phyloP scores from a whole-genome alignment of 805 yeast genomes.

The Jamesozyma lodderae region DNA sequence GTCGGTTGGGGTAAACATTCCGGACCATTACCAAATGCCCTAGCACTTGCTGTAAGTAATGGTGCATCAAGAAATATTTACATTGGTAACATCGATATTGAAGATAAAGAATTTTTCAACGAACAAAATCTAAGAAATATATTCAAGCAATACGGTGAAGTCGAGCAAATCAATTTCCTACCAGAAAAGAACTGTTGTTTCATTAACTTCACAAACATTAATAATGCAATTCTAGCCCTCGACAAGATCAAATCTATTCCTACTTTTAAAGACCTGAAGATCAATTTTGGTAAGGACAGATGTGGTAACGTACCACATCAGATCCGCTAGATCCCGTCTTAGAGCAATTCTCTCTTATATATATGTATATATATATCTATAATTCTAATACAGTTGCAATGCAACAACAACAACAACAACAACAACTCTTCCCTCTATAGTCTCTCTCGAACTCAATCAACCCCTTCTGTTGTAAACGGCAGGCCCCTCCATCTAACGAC shows the following conservation, averaged over 20 bases:
- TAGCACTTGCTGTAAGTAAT: constrained; percentile 80
- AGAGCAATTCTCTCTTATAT: neutral
- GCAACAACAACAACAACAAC: too few relatives aligned
- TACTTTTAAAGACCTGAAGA: constrained; percentile 62
- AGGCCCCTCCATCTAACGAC: too few relatives aligned
- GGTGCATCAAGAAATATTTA: constrained; percentile 94
- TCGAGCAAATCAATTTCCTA: constrained; percentile 86
- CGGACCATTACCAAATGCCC: constrained; percentile 81
- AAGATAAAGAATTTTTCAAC: constrained; percentile 32
- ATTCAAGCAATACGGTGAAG: constrained; percentile 80
- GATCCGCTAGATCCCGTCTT: constrained; percentile 11
- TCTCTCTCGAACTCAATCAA: too few relatives aligned
- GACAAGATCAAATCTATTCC: constrained; percentile 77
- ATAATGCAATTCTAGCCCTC: constrained; percentile 84
- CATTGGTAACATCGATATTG: constrained; percentile 58
- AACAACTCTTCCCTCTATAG: neutral
- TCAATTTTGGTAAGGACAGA: constrained; percentile 89
- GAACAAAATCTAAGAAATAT: constrained; percentile 58
- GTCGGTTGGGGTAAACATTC: constrained; percentile 98
- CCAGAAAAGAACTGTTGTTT: constrained; percentile 83
- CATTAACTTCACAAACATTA: constrained; percentile 83
- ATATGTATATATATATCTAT: neutral
- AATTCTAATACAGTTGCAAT: neutral
- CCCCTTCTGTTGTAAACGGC: too few relatives aligned
- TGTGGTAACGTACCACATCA: constrained; percentile 92